Conservation (phyloP, 2,329 filamentous ascomycete species). For the Chrysoporthe deuterocubensis region DNA sequence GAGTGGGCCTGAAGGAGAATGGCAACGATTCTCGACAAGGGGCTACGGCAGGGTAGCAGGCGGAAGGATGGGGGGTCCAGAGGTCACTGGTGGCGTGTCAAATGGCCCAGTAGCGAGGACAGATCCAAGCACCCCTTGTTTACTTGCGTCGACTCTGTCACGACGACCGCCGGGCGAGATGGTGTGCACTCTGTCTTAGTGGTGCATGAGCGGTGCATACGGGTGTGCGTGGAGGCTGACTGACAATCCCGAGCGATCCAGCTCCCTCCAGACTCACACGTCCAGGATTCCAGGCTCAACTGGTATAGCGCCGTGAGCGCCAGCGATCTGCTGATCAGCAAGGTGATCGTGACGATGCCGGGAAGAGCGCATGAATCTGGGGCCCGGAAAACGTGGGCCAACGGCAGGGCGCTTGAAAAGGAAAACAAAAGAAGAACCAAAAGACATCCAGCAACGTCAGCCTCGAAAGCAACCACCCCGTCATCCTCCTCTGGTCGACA, state of each 20-base stretch:
- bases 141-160: not conserved
- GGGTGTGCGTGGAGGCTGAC: constrained; percentile 26
- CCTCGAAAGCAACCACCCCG: not conserved
- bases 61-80: constrained; percentile 16
- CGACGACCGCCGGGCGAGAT: not conserved
- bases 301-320: not conserved
- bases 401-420: constrained; percentile 5
- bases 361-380: constrained; percentile 4
- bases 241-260: constrained; percentile 24
- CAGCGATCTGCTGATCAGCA: constrained; percentile 1
- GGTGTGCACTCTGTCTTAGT: constrained; percentile 23
- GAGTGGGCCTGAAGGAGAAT: constrained; percentile 24
- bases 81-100: constrained; percentile 6
- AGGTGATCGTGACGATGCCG: constrained; percentile 1
- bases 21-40: constrained; percentile 13
- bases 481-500: not conserved
- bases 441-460: constrained; percentile 1
- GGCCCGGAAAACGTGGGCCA: constrained; percentile 4
- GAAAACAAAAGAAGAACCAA: not conserved
- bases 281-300: constrained; percentile 8
- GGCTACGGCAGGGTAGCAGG: constrained; percentile 8
- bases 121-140: not conserved
- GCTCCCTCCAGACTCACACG: constrained; percentile 5
- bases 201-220: constrained; percentile 24
- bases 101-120: constrained; percentile 2